A percentile compares a stretch with the other conserved stretches of the same genome.
Conservation (phyloP, 140 eudicot species). For the Bidens hawaiensis region DNA sequence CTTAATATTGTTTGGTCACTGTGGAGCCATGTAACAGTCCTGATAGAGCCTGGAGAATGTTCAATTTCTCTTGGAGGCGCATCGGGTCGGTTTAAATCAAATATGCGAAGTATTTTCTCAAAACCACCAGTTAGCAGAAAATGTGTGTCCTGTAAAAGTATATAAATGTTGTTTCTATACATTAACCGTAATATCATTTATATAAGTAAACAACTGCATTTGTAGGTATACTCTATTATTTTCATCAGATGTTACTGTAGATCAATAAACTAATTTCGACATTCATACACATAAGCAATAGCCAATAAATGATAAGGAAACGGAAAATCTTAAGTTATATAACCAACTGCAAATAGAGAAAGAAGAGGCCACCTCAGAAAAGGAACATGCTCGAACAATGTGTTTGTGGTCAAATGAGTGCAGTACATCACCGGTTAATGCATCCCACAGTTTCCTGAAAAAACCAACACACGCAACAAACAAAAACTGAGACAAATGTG, state of each 20-base stretch:
- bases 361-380: slow-evolving; percentile 61
- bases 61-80: slow-evolving; percentile 94
- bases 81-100: slow-evolving; percentile 79
- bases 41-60: slow-evolving; percentile 83
- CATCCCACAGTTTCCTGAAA: slow-evolving; percentile 92
- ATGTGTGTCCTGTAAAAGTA: slow-evolving; percentile 52
- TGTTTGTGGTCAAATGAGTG: slow-evolving; percentile 96
- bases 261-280: not conserved
- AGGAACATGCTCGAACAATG: slow-evolving; percentile 92
- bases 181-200: not conserved
- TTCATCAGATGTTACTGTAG: not conserved
- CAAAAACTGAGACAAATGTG: not conserved
- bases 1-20: slow-evolving; percentile 90
- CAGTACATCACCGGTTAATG: slow-evolving; percentile 76
- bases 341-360: not conserved
- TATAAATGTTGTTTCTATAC: not conserved
- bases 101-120: slow-evolving; percentile 77
- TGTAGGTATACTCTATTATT: not conserved
- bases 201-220: not conserved
- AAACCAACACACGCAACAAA: not conserved
- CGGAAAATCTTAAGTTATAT: not conserved
- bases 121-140: slow-evolving; percentile 77
- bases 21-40: slow-evolving; percentile 88
- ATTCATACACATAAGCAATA: not conserved
- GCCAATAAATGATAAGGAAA: not conserved